Evolutionary conservation across 768 basidiomycete species (phyloP), one percentile per base, ranked within the genome.

Genomic region (Serendipita sp.): DNA sequence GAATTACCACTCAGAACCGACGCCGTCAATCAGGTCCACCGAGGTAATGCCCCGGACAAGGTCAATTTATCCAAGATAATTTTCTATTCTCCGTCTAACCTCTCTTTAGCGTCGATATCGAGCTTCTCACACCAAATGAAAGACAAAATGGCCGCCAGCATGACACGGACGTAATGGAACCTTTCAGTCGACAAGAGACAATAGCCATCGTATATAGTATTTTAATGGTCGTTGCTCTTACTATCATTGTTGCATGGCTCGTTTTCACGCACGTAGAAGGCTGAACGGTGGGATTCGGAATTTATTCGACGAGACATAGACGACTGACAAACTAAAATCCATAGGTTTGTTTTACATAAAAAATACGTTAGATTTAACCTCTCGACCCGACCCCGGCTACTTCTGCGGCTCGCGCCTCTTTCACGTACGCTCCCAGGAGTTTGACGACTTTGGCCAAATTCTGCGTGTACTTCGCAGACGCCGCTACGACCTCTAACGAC

Each of bases 401-500:
- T 40, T 40, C 6, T 40, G 37, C 37, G 5, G 13, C 66, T 36
- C 77, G 71, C 44, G 81, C 81, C 66, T 80, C 77, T 68, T 73
- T 71, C 3, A 93, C 85, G 70, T 89, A 87, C 36, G 73, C 71
- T 64, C 81, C 79, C 79, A 97, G 82, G 64, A 84, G 72, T 10
- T 73, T 74, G 2, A 96, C 87, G 10, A 87, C 79, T 70, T 78
- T 82, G 45, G 75, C 74, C 70, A 96, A 69, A 69, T 97, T 97
- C 73, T 91, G 83, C 66, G 84, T 84, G 72, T 78, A 88, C 76
- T 94, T 96, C 13, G 86, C 95, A 27, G 91, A 93, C 11, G 84
- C 76, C 0, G 92, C 87, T 2, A 96, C 79, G 27, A 96, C 83
- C 66, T 87, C 85, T 66, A 91, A 71, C 11, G 52, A 44, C 6